A percentile compares a stretch with the other conserved stretches of the same genome.
Conservation (phyloP, 2,329 filamentous ascomycete genomes). For the Trichoderma koningiopsis region DNA sequence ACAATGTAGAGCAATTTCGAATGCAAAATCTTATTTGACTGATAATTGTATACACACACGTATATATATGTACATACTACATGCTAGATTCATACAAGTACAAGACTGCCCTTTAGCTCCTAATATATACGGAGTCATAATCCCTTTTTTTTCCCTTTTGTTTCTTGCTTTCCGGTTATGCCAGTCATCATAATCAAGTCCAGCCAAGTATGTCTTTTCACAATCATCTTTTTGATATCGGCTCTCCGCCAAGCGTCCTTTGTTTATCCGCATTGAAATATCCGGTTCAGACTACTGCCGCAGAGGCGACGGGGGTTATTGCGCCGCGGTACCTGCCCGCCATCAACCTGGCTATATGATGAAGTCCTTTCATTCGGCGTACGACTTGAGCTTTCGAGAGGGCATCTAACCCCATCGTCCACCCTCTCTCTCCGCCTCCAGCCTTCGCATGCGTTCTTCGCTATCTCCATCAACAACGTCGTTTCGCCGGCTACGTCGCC, state of each 20-base stretch:
- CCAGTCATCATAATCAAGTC: background rate
- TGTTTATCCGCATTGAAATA: background rate
- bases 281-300: background rate
- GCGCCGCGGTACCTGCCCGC: background rate
- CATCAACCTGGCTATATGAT: background rate
- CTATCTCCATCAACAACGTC: constrained; percentile 52
- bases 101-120: background rate
- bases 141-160: background rate
- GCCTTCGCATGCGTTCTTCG: constrained; percentile 54
- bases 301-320: background rate
- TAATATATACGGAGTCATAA: background rate
- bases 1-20: background rate
- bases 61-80: background rate
- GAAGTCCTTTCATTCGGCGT: background rate
- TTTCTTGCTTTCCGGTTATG: background rate
- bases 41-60: background rate
- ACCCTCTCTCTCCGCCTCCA: constrained; percentile 63
- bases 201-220: background rate
- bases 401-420: constrained; percentile 48
- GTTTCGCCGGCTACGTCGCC: constrained; percentile 48
- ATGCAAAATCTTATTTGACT: background rate
- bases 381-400: background rate
- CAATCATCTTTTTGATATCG: background rate
- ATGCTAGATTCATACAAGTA: background rate
- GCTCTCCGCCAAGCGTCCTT: background rate